Evolutionary conservation across 768 basidiomycete genomes (phyloP).

Genomic region (Termitomyces sp.): DNA sequence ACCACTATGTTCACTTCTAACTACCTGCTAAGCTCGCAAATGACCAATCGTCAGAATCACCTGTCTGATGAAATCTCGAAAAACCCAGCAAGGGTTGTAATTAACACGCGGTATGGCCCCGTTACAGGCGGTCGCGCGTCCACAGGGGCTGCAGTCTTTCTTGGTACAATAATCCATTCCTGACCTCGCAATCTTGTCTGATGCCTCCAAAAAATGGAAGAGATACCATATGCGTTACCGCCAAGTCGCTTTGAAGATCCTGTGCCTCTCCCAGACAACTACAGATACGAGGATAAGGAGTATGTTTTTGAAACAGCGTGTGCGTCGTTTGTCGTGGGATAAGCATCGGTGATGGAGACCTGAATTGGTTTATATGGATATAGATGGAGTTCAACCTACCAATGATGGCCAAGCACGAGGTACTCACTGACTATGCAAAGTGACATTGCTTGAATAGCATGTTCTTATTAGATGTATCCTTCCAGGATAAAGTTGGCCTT

Average conservation of each 20-base stretch:
- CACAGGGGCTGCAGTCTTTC: constrained; percentile 59
- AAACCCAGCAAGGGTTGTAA: constrained; percentile 35
- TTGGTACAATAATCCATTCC: constrained; percentile 37
- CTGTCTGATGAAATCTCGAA: constrained; percentile 50
- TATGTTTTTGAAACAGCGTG: constrained; percentile 57
- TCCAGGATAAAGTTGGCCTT: constrained; percentile 57
- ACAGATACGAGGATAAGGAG: constrained; percentile 52
- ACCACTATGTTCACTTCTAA: background rate
- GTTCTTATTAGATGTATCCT: constrained; percentile 31
- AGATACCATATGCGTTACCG: constrained; percentile 69
- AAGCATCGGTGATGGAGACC: background rate
- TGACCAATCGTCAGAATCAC: constrained; percentile 24
- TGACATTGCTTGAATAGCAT: background rate
- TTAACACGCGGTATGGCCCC: constrained; percentile 49
- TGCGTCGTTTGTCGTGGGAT: constrained; percentile 12
- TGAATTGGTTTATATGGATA: background rate
- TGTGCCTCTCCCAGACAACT: constrained; percentile 43
- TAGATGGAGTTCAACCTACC: constrained; percentile 56
- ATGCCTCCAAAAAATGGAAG: constrained; percentile 25
- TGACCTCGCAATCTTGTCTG: background rate
- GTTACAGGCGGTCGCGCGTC: constrained; percentile 53
- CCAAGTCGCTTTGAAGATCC: constrained; percentile 64
- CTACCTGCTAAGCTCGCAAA: background rate
- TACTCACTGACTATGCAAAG: constrained; percentile 12
- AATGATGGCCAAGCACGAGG: constrained; percentile 62